Evolutionary conservation across 371 early-diverging fungal genomes (phyloP).

Genomic region (Chytridium lagenaria): DNA sequence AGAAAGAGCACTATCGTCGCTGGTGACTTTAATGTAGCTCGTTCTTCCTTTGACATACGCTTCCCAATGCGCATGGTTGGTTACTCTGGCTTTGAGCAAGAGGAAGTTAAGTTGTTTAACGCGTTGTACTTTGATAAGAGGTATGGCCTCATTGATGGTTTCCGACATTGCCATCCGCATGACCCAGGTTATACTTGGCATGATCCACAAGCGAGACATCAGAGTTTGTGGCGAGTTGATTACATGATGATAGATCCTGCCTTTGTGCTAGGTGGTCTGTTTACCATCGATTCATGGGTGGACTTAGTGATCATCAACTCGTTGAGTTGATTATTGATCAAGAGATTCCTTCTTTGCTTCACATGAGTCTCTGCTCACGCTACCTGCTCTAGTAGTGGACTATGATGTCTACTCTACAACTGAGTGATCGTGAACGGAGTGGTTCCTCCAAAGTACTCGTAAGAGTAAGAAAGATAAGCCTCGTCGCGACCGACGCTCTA

Average conservation of each 20-base stretch:
- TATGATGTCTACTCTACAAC: conserved; percentile 10
- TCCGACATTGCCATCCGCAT: conserved; percentile 13
- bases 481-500: neutral
- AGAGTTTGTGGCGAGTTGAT: too few species aligned
- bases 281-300: too few species aligned
- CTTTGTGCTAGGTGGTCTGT: too few species aligned
- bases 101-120: conserved; percentile 12
- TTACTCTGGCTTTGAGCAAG: conserved; percentile 18
- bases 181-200: too few species aligned
- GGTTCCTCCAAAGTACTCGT: neutral
- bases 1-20: conserved; percentile 12
- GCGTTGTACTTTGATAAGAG: neutral
- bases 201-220: too few species aligned
- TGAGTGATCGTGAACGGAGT: neutral
- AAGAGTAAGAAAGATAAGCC: neutral
- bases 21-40: conserved; percentile 31
- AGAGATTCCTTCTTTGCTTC: too few species aligned
- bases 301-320: too few species aligned
- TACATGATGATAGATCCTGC: too few species aligned
- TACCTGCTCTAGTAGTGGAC: too few species aligned
- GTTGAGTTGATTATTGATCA: too few species aligned
- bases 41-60: neutral
- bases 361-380: too few species aligned
- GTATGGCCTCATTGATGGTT: conserved; percentile 12
- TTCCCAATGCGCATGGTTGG: neutral